These are phyloP conservation scores for Litsea cubeba DNA, from an alignment of 164 flowering plant species.

Conservation along the genomic window DNA sequence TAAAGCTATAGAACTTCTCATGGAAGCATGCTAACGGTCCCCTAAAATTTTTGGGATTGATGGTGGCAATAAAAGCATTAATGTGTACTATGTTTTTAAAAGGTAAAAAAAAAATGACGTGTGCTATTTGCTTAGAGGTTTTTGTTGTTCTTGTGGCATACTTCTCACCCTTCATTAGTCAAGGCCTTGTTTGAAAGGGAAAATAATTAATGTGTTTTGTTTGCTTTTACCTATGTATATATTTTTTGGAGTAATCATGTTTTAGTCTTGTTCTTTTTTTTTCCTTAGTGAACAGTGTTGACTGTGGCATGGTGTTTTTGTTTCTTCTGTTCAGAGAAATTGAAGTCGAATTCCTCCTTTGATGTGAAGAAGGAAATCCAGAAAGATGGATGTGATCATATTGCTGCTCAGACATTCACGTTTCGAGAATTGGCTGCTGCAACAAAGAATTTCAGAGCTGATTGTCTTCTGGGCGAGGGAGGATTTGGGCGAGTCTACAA, in stretches of 20 bases:
- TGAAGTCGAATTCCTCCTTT: constrained; percentile 7
- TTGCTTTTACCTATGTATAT: no score
- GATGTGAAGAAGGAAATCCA: constrained; percentile 23
- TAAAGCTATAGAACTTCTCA: not conserved
- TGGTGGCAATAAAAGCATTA: not conserved
- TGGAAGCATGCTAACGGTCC: not conserved
- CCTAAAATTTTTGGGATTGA: not conserved
- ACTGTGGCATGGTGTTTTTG: not conserved
- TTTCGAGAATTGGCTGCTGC: constrained; percentile 67
- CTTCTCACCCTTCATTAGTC: not conserved
- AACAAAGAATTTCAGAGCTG: constrained; percentile 60
- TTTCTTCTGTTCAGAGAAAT: constrained; percentile 15
- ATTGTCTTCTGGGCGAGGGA: constrained; percentile 76
- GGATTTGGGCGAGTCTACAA: constrained; percentile 91
- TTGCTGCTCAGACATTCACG: constrained; percentile 50
- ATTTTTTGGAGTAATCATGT: not conserved
- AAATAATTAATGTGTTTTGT: no score
- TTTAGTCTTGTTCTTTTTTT: not conserved
- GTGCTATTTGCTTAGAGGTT: no score
- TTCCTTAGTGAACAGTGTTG: not conserved
- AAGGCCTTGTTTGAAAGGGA: not conserved
- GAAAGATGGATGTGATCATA: constrained; percentile 33
- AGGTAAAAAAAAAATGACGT: not conserved
- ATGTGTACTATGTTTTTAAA: not conserved
- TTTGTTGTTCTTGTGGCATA: not conserved